Percentiles rank a stretch among this genome's conserved stretches.
phyloP scores from a whole-genome alignment of 1,284 basidiomycete species.

The Ganoderma meredithae region DNA sequence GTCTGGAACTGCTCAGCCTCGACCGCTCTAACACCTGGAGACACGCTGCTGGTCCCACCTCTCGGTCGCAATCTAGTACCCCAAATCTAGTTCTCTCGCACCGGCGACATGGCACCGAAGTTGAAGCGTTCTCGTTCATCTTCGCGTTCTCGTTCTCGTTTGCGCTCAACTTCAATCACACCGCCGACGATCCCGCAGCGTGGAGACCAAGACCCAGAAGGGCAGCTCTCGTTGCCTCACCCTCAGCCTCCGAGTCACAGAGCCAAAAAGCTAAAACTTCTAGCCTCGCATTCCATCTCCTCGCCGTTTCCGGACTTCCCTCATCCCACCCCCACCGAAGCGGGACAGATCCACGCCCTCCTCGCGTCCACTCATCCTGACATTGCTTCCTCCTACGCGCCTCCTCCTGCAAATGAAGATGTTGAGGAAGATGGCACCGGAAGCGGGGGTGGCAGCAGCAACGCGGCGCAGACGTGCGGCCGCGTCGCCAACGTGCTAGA shows the following conservation, averaged over 20 bases:
- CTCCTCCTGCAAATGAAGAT: slow-evolving; percentile 24
- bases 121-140: too few relatives aligned
- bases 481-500: slow-evolving; percentile 72
- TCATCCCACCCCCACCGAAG: slow-evolving; percentile 60
- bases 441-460: slow-evolving; percentile 37
- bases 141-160: slow-evolving; percentile 33
- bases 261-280: slow-evolving; percentile 60
- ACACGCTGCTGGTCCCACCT: background rate
- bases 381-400: slow-evolving; percentile 27
- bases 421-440: background rate
- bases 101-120: slow-evolving; percentile 31
- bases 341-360: slow-evolving; percentile 53
- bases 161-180: slow-evolving; percentile 28
- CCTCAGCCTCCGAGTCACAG: slow-evolving; percentile 29
- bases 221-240: slow-evolving; percentile 1
- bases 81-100: background rate
- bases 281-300: slow-evolving; percentile 48
- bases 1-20: slow-evolving; percentile 1
- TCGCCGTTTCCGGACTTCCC: slow-evolving; percentile 64
- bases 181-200: slow-evolving; percentile 22
- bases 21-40: background rate
- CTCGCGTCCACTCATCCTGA: slow-evolving; percentile 46
- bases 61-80: background rate
- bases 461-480: slow-evolving; percentile 62
- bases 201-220: background rate